Conservation (phyloP, 2,329 filamentous ascomycete species). For the Cladosporium phlei region DNA sequence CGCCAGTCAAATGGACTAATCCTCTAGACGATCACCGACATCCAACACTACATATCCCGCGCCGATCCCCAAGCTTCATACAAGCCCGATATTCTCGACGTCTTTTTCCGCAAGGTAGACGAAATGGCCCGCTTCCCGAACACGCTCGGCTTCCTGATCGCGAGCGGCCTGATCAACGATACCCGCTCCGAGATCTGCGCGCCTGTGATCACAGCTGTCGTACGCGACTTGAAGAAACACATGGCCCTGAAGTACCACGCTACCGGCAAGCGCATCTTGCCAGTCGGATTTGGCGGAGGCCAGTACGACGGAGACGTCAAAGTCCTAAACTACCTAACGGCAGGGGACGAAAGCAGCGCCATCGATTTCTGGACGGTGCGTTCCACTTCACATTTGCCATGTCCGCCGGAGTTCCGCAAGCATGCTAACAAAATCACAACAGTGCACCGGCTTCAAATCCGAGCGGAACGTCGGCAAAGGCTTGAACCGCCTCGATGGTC, state of each 20-base stretch:
- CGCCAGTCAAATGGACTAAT: neutral
- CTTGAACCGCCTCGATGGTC: neutral
- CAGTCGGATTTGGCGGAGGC: slow-evolving; percentile 15
- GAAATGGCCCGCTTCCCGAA: neutral
- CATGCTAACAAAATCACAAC: too few species aligned
- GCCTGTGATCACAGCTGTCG: slow-evolving; percentile 17
- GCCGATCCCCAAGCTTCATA: neutral
- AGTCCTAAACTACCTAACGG: slow-evolving; percentile 15
- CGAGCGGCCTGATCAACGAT: slow-evolving; percentile 13
- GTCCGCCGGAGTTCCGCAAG: too few species aligned
- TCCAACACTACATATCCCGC: neutral
- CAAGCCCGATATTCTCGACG: neutral
- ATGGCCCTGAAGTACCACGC: slow-evolving; percentile 11
- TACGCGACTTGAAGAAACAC: slow-evolving; percentile 18
- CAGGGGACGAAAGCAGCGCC: neutral
- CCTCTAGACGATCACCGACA: neutral
- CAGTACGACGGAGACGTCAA: neutral
- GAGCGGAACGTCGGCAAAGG: neutral
- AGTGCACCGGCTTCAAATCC: neutral
- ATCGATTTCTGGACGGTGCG: slow-evolving; percentile 1
- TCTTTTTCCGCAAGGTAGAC: neutral
- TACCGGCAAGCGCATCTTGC: slow-evolving; percentile 15
- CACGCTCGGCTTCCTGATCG: neutral
- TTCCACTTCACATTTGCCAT: too few species aligned
- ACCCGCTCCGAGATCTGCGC: slow-evolving; percentile 1